Percentiles rank a stretch among this genome's conserved stretches.
These are phyloP conservation scores for Pigoraptor vietnamica DNA, from an alignment of 78 protist species.

Conservation along the genomic window DNA sequence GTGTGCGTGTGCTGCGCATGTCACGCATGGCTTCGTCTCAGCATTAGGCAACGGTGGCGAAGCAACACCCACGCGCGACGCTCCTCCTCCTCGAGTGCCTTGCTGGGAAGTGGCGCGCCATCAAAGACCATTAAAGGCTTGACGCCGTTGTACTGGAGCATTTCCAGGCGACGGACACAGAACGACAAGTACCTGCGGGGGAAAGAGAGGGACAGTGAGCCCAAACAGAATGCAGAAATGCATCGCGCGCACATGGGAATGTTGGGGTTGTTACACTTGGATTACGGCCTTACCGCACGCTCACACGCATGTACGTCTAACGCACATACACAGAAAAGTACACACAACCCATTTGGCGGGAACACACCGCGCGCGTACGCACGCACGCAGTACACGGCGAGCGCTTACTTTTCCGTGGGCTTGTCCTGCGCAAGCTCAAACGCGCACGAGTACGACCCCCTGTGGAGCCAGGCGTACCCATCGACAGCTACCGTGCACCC, in stretches of 20 bases:
- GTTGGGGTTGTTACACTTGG: too few species aligned
- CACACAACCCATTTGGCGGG: background rate
- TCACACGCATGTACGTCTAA: background rate
- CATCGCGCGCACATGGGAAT: too few species aligned
- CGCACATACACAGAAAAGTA: background rate
- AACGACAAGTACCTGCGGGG: background rate
- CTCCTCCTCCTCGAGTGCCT: constrained; percentile 60
- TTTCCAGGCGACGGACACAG: background rate
- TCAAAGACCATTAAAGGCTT: constrained; percentile 32
- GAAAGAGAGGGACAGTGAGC: too few species aligned
- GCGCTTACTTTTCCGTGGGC: background rate
- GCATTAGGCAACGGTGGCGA: too few species aligned
- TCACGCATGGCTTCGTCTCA: background rate
- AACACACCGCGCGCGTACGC: too few species aligned
- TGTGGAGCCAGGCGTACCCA: constrained; percentile 69
- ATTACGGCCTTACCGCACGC: too few species aligned
- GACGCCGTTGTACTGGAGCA: background rate
- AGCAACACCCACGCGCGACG: constrained; percentile 27
- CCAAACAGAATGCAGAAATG: too few species aligned
- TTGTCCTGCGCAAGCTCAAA: background rate
- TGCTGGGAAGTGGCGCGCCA: constrained; percentile 77
- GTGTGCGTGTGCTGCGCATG: background rate
- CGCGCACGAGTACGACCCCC: background rate
- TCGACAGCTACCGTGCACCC: constrained; percentile 81
- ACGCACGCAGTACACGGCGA: too few species aligned